phyloP scores from a whole-genome alignment of 129 eudicot genomes.

The Helianthus tuberosus region DNA sequence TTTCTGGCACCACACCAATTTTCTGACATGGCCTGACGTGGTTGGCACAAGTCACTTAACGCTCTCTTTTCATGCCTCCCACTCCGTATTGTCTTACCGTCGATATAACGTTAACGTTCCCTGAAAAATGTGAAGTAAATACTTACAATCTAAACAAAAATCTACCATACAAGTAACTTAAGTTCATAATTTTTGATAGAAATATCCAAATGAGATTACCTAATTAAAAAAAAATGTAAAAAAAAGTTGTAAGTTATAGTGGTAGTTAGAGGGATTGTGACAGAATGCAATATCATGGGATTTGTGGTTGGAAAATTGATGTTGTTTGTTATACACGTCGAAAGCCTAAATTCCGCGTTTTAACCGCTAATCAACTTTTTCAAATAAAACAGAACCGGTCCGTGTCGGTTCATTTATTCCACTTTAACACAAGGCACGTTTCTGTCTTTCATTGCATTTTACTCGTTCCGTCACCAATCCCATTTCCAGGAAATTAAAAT shows the following conservation, averaged over 20 bases:
- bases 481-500: not conserved
- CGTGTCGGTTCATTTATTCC: constrained; percentile 42
- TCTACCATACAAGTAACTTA: not conserved
- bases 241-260: constrained; percentile 24
- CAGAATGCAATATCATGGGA: constrained; percentile 12
- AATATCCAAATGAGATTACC: constrained; percentile 5
- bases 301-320: constrained; percentile 38
- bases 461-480: constrained; percentile 11
- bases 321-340: constrained; percentile 32
- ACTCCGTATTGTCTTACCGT: too few species aligned
- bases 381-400: constrained; percentile 9
- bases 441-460: constrained; percentile 15
- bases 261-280: constrained; percentile 46
- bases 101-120: too few species aligned
- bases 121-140: too few species aligned
- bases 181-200: not conserved
- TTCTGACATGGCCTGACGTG: too few species aligned
- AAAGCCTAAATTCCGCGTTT: constrained; percentile 49
- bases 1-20: too few species aligned
- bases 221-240: constrained; percentile 1
- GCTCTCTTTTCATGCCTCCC: too few species aligned
- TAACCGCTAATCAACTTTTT: constrained; percentile 34
- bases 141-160: too few species aligned
- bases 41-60: too few species aligned
- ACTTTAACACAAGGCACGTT: constrained; percentile 30